A percentile compares a stretch with the other conserved stretches of the same genome.
Conservation (phyloP, 1,139 yeast genomes). For the Blastobotrys petasosporus region DNA sequence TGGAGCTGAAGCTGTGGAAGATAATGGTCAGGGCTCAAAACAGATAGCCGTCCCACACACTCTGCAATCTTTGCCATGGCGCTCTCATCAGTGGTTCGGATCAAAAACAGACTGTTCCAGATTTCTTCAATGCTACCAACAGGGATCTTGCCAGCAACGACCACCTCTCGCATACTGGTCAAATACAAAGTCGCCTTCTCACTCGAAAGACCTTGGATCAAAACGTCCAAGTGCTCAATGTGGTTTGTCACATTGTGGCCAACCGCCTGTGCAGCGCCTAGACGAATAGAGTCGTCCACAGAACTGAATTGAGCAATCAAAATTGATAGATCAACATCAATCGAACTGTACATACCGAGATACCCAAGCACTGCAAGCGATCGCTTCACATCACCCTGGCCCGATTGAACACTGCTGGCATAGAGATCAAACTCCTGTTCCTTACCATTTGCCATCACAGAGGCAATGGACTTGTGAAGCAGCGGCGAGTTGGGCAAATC, state of each 20-base stretch:
- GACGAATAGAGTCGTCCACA: constrained; percentile 38
- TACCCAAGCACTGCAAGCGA: constrained; percentile 38
- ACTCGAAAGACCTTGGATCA: constrained; percentile 31
- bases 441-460: constrained; percentile 2
- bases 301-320: constrained; percentile 32
- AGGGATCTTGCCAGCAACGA: constrained; percentile 19
- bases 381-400: constrained; percentile 11
- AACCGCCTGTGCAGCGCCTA: constrained; percentile 48
- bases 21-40: constrained; percentile 27
- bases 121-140: constrained; percentile 17
- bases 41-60: constrained; percentile 34
- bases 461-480: constrained; percentile 1
- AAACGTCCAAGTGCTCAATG: constrained; percentile 34
- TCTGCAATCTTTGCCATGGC: constrained; percentile 34
- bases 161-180: constrained; percentile 38
- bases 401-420: neutral
- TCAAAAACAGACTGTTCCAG: constrained; percentile 26
- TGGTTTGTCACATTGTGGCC: constrained; percentile 46
- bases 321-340: constrained; percentile 31
- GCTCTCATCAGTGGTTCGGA: constrained; percentile 27
- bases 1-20: constrained; percentile 26
- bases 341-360: constrained; percentile 35
- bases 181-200: constrained; percentile 35
- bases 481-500: neutral
- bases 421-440: neutral